These are phyloP conservation scores for Asterophora lycoperdoides DNA, from an alignment of 768 basidiomycete species.

Conservation along the genomic window DNA sequence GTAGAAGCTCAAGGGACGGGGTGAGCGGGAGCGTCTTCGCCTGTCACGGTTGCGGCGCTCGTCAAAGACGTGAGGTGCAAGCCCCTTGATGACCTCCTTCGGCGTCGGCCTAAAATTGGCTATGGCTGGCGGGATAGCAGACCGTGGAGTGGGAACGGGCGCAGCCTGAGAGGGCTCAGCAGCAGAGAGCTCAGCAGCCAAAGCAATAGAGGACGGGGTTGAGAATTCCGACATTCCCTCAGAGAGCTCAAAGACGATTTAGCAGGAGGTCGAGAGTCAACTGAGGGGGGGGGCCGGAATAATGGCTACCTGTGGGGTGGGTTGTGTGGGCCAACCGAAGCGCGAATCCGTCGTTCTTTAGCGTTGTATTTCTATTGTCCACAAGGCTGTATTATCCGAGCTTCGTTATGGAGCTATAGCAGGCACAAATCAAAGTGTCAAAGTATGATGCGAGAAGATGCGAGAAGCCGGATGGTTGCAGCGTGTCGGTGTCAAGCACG, in stretches of 20 bases:
- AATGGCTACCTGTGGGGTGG: constrained; percentile 2
- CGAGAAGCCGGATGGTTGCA: constrained; percentile 18
- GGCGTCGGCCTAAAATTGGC: constrained; percentile 39
- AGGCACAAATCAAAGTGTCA: constrained; percentile 12
- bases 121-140: constrained; percentile 26
- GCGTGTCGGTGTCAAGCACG: constrained; percentile 20
- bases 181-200: not conserved
- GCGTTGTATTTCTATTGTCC: constrained; percentile 9
- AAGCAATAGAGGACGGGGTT: not conserved
- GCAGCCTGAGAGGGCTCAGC: no score
- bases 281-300: constrained; percentile 1
- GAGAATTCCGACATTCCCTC: constrained; percentile 4
- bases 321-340: constrained; percentile 3
- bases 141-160: constrained; percentile 3
- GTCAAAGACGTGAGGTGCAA: constrained; percentile 44
- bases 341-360: constrained; percentile 8
- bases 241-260: not conserved
- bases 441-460: constrained; percentile 12
- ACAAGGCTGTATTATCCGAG: not conserved
- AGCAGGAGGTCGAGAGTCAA: not conserved
- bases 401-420: not conserved
- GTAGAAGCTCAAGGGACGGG: constrained; percentile 7
- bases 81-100: constrained; percentile 39
- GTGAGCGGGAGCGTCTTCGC: constrained; percentile 21
- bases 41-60: constrained; percentile 30